Conservation (phyloP, 805 yeast species). For the Yarrowia hollandica region DNA sequence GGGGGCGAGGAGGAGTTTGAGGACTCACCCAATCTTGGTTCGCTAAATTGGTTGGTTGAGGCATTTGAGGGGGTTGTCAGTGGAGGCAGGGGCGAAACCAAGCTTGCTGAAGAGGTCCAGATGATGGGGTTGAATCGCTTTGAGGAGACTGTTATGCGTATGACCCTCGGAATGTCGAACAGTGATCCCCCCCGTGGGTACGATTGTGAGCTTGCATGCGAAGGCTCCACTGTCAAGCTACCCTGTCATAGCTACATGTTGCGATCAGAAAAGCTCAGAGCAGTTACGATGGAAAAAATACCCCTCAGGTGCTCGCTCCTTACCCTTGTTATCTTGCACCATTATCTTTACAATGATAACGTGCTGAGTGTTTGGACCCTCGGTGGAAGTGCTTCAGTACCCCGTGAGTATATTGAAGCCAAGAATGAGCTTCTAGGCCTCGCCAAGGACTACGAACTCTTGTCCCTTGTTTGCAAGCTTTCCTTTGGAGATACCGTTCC, state of each 20-base stretch:
- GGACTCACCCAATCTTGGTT: not conserved
- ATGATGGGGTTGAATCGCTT: slow-evolving; percentile 7
- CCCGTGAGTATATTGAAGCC: slow-evolving; percentile 31
- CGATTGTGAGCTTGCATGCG: slow-evolving; percentile 4
- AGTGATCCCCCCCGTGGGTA: not conserved
- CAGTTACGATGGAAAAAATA: not conserved
- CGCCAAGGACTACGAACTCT: slow-evolving; percentile 32
- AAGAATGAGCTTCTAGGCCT: slow-evolving; percentile 37
- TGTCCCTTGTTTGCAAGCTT: slow-evolving; percentile 29
- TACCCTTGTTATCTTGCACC: slow-evolving; percentile 35
- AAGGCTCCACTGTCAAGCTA: slow-evolving; percentile 11
- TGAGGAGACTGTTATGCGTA: not conserved
- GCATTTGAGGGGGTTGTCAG: slow-evolving; percentile 18
- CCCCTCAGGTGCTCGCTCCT: slow-evolving; percentile 26
- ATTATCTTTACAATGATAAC: slow-evolving; percentile 39
- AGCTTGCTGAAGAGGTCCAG: slow-evolving; percentile 28
- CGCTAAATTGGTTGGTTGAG: slow-evolving; percentile 19
- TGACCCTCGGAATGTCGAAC: not conserved
- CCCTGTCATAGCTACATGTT: slow-evolving; percentile 33
- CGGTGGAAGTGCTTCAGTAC: slow-evolving; percentile 34
- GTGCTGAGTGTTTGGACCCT: slow-evolving; percentile 35
- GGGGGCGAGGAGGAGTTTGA: slow-evolving; percentile 12
- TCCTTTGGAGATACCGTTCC: slow-evolving; percentile 27
- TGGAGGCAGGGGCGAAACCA: slow-evolving; percentile 33
- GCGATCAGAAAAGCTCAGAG: slow-evolving; percentile 20